Percentiles rank a stretch among this genome's conserved stretches.
Evolutionary conservation across 208 protist species (phyloP).

Genomic region (Vickermania ingenoplastis): DNA sequence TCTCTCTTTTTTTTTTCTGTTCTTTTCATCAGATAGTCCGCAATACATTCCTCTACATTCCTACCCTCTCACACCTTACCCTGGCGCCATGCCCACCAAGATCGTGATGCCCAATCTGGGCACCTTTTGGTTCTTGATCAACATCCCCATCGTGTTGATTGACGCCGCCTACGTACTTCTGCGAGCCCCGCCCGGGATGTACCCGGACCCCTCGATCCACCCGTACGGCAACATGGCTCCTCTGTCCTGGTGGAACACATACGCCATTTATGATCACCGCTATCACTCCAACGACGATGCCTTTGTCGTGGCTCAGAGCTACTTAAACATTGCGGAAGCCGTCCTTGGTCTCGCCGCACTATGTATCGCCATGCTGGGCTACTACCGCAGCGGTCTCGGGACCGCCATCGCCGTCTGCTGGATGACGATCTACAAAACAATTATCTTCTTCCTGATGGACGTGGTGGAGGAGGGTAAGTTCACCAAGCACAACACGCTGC

Average conservation of each 20-base stretch:
- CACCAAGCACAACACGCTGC: slow-evolving; percentile 48
- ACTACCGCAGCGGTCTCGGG: slow-evolving; percentile 19
- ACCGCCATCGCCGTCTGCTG: slow-evolving; percentile 30
- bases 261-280: slow-evolving; percentile 60
- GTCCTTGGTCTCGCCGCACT: slow-evolving; percentile 34
- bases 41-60: no score
- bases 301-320: slow-evolving; percentile 79
- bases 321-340: slow-evolving; percentile 66
- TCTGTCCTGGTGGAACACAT: slow-evolving; percentile 56
- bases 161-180: slow-evolving; percentile 64
- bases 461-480: slow-evolving; percentile 45
- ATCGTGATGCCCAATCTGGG: slow-evolving; percentile 33
- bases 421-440: slow-evolving; percentile 81
- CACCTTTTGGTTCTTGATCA: slow-evolving; percentile 43
- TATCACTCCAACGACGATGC: slow-evolving; percentile 73
- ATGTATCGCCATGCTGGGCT: slow-evolving; percentile 10
- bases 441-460: slow-evolving; percentile 65
- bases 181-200: slow-evolving; percentile 13
- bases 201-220: slow-evolving; percentile 14
- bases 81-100: not conserved
- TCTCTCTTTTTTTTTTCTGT: no score
- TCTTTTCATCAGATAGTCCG: no score
- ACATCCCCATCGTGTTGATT: slow-evolving; percentile 46
- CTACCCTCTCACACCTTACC: no score
- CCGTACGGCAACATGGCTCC: slow-evolving; percentile 33